Conservation (phyloP, 306 rosid species). For the Boehmeria nivea region DNA sequence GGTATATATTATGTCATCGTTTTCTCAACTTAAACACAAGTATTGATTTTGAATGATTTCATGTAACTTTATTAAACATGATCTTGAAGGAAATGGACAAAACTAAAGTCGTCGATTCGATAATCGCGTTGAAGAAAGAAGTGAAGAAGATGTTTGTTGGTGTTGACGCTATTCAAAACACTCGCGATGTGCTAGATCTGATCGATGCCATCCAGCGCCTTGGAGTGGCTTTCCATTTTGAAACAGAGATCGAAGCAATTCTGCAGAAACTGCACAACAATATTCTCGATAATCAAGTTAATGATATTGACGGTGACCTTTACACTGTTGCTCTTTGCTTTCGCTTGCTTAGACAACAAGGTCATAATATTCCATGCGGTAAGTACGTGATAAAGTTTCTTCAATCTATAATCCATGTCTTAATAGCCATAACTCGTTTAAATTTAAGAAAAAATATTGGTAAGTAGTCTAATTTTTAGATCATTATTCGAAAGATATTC, state of each 20-base stretch:
- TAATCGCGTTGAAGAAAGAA: conserved; percentile 24
- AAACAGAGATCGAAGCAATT: conserved; percentile 25
- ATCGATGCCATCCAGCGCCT: conserved; percentile 28
- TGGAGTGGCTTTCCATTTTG: conserved; percentile 30
- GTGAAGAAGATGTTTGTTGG: conserved; percentile 15
- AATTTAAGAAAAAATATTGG: too few relatives aligned
- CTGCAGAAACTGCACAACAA: conserved; percentile 12
- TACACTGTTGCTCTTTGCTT: conserved; percentile 29
- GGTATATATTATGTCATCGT: too few relatives aligned
- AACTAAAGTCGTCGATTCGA: background rate
- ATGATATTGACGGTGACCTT: conserved; percentile 7
- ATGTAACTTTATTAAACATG: too few relatives aligned
- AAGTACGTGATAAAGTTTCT: background rate
- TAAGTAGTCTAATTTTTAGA: too few relatives aligned
- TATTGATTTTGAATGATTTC: background rate
- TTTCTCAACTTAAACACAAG: background rate
- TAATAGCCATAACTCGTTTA: too few relatives aligned
- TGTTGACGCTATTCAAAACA: background rate
- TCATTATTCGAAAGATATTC: too few relatives aligned
- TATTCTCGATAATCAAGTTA: background rate
- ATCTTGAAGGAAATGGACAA: background rate
- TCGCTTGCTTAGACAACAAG: conserved; percentile 43
- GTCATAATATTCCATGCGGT: conserved; percentile 28
- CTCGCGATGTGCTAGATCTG: conserved; percentile 9
- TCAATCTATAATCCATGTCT: background rate